Conservation (phyloP, 805 yeast genomes). For the Pichia thaimueangensis region DNA sequence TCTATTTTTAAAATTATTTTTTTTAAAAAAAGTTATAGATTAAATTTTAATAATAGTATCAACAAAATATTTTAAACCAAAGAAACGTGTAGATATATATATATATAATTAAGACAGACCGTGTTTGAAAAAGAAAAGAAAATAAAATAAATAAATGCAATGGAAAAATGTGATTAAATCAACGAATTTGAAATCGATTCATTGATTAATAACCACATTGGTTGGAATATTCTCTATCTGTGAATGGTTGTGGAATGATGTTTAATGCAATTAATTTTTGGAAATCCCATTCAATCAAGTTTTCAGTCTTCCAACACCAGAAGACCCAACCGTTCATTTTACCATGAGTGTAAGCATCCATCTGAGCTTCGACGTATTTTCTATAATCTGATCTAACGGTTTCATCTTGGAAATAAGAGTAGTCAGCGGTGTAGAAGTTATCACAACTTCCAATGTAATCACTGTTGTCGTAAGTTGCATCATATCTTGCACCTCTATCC, state of each 20-base stretch:
- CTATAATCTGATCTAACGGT: constrained; percentile 54
- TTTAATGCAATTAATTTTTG: constrained; percentile 48
- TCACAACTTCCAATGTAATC: constrained; percentile 58
- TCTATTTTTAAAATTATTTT: too few relatives aligned
- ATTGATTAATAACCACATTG: constrained; percentile 26
- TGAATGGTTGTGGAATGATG: constrained; percentile 76
- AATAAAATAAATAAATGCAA: background rate
- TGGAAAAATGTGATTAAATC: too few relatives aligned
- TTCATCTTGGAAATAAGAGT: constrained; percentile 46
- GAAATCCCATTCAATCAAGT: constrained; percentile 81
- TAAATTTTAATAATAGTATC: too few relatives aligned
- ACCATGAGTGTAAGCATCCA: constrained; percentile 57
- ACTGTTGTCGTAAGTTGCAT: constrained; percentile 43
- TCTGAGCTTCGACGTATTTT: constrained; percentile 78
- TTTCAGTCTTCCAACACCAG: constrained; percentile 92
- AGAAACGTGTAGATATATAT: too few relatives aligned
- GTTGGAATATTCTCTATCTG: constrained; percentile 23
- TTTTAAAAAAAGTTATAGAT: too few relatives aligned
- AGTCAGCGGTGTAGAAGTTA: constrained; percentile 36
- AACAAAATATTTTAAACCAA: too few relatives aligned
- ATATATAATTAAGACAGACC: too few relatives aligned
- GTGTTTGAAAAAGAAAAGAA: constrained; percentile 3
- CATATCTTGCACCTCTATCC: constrained; percentile 74
- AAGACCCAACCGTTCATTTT: constrained; percentile 80
- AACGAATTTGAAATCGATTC: too few relatives aligned